Evolutionary conservation across 192 early-diverging fungal genomes (phyloP).

Genomic region (Umbelopsis ramanniana): DNA sequence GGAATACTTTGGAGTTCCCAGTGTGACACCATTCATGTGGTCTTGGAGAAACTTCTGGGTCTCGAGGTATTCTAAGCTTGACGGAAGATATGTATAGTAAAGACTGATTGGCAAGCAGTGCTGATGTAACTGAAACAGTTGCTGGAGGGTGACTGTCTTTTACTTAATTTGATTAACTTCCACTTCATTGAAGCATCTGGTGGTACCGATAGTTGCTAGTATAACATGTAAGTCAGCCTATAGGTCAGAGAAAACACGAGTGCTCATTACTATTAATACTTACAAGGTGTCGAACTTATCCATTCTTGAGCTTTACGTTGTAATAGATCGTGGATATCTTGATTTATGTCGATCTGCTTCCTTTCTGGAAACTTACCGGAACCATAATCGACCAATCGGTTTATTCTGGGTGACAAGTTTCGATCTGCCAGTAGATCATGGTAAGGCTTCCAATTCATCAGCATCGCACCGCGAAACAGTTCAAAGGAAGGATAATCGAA

Average conservation of each 20-base stretch:
- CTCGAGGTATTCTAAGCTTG: not conserved
- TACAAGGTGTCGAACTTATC: not conserved
- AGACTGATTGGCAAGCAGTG: not conserved
- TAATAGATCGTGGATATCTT: not conserved
- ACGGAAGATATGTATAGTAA: not conserved
- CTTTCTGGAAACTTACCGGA: not conserved
- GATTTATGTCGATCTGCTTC: not conserved
- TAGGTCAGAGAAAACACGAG: not conserved
- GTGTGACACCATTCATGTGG: not conserved
- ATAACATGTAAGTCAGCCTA: no score
- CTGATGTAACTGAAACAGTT: not conserved
- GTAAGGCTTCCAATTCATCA: not conserved
- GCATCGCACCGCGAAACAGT: not conserved
- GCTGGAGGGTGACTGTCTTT: not conserved
- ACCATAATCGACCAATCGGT: not conserved
- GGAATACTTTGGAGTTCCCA: not conserved
- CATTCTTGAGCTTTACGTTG: not conserved
- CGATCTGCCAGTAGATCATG: not conserved
- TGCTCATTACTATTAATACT: not conserved
- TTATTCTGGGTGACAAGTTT: not conserved
- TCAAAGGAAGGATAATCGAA: not conserved
- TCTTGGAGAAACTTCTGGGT: not conserved
- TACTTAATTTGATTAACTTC: not conserved
- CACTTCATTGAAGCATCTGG: not conserved
- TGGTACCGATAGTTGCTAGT: not conserved